These are phyloP conservation scores for Mentha longifolia DNA, from an alignment of 257 asterid genomes.

Conservation along the genomic window DNA sequence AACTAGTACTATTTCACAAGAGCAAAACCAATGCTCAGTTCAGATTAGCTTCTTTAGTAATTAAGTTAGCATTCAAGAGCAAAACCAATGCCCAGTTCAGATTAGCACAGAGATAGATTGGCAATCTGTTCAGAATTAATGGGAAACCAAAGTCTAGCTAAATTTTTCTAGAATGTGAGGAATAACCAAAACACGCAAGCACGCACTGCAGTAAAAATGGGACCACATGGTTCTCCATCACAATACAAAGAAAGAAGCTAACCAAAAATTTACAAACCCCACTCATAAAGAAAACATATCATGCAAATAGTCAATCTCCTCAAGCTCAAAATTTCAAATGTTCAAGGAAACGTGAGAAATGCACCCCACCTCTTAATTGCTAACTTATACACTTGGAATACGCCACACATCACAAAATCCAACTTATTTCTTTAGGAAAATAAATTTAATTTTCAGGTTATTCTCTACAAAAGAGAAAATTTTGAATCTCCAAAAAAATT, in stretches of 20 bases:
- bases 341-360: background rate
- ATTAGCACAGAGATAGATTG: background rate
- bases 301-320: background rate
- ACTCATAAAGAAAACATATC: background rate
- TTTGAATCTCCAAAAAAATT: too few species aligned
- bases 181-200: background rate
- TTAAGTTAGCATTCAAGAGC: too few species aligned
- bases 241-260: conserved; percentile 11
- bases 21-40: too few species aligned
- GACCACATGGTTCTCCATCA: background rate
- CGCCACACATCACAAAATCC: too few species aligned
- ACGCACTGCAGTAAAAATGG: background rate
- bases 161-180: background rate
- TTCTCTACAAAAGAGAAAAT: too few species aligned
- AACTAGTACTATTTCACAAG: too few species aligned
- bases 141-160: conserved; percentile 1
- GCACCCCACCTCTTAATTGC: background rate
- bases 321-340: background rate
- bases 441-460: too few species aligned
- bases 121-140: conserved; percentile 14
- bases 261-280: conserved; percentile 7
- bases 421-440: too few species aligned
- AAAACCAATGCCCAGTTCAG: too few species aligned
- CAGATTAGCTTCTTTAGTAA: too few species aligned
- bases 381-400: too few species aligned